Conservation (phyloP, 208 protist species). For the Wallacemonas sp. region DNA sequence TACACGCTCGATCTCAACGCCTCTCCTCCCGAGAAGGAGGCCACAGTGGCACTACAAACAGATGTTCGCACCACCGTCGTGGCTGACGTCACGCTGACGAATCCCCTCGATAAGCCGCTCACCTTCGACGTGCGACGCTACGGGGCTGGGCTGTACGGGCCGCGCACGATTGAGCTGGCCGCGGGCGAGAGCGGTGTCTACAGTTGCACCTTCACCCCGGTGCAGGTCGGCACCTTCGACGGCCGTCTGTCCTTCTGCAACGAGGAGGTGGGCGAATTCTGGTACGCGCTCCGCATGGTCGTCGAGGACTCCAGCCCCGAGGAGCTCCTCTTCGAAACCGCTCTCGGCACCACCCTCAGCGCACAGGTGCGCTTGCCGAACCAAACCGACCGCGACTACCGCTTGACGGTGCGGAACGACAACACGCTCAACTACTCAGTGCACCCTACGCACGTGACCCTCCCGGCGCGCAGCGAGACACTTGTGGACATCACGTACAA, state of each 20-base stretch:
- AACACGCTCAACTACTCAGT: conserved; percentile 70
- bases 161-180: conserved; percentile 57
- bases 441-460: conserved; percentile 25
- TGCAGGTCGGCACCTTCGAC: conserved; percentile 55
- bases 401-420: conserved; percentile 55
- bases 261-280: conserved; percentile 92
- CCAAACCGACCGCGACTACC: conserved; percentile 42
- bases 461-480: conserved; percentile 53
- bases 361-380: conserved; percentile 78
- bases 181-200: conserved; percentile 53
- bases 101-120: conserved; percentile 73
- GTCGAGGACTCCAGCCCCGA: conserved; percentile 71
- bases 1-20: conserved; percentile 87
- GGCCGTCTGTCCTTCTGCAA: conserved; percentile 88
- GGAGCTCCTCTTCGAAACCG: conserved; percentile 63
- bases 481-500: conserved; percentile 74
- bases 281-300: conserved; percentile 88
- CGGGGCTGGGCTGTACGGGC: conserved; percentile 78
- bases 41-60: conserved; percentile 72
- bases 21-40: conserved; percentile 84
- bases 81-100: conserved; percentile 83
- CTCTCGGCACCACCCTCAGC: conserved; percentile 59
- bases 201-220: conserved; percentile 84
- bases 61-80: conserved; percentile 81
- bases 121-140: conserved; percentile 76